Conservation (phyloP, 2,329 filamentous ascomycete genomes). For the Penicillium brevicompactum region DNA sequence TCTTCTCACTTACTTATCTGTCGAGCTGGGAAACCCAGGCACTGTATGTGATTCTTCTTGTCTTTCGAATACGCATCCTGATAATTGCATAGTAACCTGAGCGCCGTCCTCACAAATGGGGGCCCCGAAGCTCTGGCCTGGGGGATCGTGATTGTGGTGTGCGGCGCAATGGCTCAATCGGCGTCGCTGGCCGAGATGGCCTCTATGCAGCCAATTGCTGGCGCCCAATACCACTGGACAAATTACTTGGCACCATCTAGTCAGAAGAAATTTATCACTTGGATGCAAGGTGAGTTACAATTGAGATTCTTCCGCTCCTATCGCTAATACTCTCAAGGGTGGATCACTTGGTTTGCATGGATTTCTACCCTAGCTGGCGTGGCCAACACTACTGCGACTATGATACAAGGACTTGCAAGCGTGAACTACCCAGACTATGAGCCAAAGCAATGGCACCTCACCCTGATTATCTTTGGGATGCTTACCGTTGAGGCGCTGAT, state of each 20-base stretch:
- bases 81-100: background rate
- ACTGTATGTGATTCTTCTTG: constrained; percentile 1
- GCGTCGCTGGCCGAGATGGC: constrained; percentile 44
- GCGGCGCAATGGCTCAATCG: constrained; percentile 26
- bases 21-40: constrained; percentile 16
- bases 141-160: constrained; percentile 26
- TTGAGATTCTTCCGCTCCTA: no score
- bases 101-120: constrained; percentile 21
- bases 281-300: constrained; percentile 31
- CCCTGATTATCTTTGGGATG: constrained; percentile 42
- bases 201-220: constrained; percentile 45
- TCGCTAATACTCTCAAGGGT: constrained; percentile 27
- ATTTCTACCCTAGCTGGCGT: constrained; percentile 38
- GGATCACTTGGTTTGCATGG: constrained; percentile 48
- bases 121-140: constrained; percentile 29
- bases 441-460: constrained; percentile 41
- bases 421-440: constrained; percentile 37
- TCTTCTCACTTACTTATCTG: constrained; percentile 14
- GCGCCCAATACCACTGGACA: constrained; percentile 49
- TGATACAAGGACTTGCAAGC: constrained; percentile 37
- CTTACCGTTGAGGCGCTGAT: constrained; percentile 24
- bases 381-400: constrained; percentile 37
- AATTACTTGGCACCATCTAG: constrained; percentile 33
- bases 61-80: background rate
- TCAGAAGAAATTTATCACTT: constrained; percentile 35